A percentile compares a stretch with the other conserved stretches of the same genome.
Evolutionary conservation across 495 filamentous ascomycete genomes (phyloP).

Genomic region (Trichoderma orchidacearum): DNA sequence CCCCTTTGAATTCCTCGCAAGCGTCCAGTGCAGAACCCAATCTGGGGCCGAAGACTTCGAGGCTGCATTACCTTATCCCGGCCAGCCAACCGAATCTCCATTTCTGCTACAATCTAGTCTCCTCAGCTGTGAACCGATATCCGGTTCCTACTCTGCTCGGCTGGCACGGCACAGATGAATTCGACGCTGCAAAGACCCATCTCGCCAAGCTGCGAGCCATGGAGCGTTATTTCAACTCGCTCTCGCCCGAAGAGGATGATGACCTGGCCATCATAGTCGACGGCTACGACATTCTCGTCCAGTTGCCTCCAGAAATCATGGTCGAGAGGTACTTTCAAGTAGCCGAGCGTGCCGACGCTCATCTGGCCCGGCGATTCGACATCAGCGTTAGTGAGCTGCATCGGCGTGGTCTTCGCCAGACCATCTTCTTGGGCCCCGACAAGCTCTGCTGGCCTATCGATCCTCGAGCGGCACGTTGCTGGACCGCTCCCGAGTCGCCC

Average conservation of each 20-base stretch:
- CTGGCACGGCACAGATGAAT: not conserved
- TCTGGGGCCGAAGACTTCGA: not conserved
- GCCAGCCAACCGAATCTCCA: constrained; percentile 1
- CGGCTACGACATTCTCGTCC: constrained; percentile 3
- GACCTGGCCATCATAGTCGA: constrained; percentile 5
- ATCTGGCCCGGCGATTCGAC: constrained; percentile 1
- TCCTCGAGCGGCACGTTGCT: constrained; percentile 6
- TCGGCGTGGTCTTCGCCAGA: constrained; percentile 7
- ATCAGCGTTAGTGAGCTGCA: not conserved
- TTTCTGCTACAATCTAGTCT: constrained; percentile 1
- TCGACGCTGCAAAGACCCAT: constrained; percentile 2
- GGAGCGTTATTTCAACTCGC: not conserved
- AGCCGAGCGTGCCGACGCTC: constrained; percentile 5
- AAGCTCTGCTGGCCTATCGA: constrained; percentile 13
- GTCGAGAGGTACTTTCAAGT: constrained; percentile 3
- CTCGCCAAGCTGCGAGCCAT: constrained; percentile 2
- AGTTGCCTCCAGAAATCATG: constrained; percentile 3
- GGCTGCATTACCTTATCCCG: constrained; percentile 2
- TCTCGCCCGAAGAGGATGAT: not conserved
- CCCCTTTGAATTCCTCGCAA: not conserved
- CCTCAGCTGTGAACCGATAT: not conserved
- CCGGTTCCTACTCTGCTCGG: constrained; percentile 1
- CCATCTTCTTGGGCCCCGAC: constrained; percentile 10
- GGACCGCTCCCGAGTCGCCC: constrained; percentile 8
- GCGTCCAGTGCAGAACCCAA: not conserved